Evolutionary conservation across 139 green algal genomes (phyloP), one percentile per base, ranked within the genome.

Genomic region (Picocystis salinarum): DNA sequence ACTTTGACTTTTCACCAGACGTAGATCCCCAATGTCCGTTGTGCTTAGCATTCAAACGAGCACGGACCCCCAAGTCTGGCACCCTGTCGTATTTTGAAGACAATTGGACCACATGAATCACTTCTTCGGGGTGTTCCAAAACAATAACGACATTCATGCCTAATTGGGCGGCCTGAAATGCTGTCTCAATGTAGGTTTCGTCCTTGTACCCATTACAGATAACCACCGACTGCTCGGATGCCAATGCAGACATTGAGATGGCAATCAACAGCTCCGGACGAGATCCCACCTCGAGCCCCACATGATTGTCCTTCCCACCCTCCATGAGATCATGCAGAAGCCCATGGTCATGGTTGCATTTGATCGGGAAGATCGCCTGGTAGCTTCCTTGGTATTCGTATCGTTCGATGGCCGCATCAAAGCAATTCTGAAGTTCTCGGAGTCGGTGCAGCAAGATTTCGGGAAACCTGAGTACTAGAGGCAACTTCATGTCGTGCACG

Each of bases 191-290:
- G 52, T 79, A 80, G 5, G 53, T 62, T 1, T 40, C 40, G 24
- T 81, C 70, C 54, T 79, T 79, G 55, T 64, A 79, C n/a, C 70
- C 70, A 28, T 79, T 79, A 65, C 70, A 79, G n/a, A 79, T 48
- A 10, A 79, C 45, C 15, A 66, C 29, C 20, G 50, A 41, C 27
- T 42, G 52, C 18, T 33, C n/a, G 27, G 25, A 22, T 19, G 7
- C 48, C 28, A 28, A 13, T 12, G 47, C 29, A 17, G 46, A 41
- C n/a, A 49, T 30, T 24, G 48, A 39, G 33, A 75, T 30, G 30
- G 58, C 70, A 50, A 79, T 62, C 2, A 75, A 40, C 25, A 80
- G 58, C 56, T 80, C 70, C n/a, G 70, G 56, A 52, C 77, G 77
- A 22, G 49, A 67, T 6, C 70, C 70, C 6, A 62, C 70, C 52